Conservation (phyloP, 768 basidiomycete species). For the Xanthoconium purpureum region DNA sequence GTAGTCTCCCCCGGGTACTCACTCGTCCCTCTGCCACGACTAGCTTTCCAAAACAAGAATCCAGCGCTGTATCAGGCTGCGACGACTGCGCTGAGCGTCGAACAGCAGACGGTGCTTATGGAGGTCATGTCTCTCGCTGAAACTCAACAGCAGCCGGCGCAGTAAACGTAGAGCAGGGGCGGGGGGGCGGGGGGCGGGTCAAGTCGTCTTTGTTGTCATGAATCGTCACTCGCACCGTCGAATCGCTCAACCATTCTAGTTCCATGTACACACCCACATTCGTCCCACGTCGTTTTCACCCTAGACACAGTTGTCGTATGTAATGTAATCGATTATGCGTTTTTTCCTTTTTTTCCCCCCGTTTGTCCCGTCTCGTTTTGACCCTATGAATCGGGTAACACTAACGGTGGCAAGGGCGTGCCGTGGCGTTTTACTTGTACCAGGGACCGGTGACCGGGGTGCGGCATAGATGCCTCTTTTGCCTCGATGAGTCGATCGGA, state of each 20-base stretch:
- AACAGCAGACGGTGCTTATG: slow-evolving; percentile 80
- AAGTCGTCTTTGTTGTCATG: no score
- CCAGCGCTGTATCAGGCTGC: slow-evolving; percentile 61
- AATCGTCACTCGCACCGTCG: no score
- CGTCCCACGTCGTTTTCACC: no score
- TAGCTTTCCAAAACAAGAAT: slow-evolving; percentile 73
- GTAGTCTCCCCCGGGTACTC: neutral
- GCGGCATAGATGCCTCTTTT: neutral
- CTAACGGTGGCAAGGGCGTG: no score
- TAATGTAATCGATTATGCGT: no score
- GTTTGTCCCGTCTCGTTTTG: no score
- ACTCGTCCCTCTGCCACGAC: neutral
- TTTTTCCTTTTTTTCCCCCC: neutral
- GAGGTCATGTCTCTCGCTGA: slow-evolving; percentile 79
- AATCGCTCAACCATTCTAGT: no score
- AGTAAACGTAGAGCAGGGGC: neutral
- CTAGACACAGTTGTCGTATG: no score
- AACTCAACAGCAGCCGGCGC: slow-evolving; percentile 14
- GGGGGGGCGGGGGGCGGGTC: neutral
- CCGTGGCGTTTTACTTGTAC: no score
- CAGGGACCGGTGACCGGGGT: no score
- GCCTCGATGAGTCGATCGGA: neutral
- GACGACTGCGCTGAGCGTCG: slow-evolving; percentile 67
- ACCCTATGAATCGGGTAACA: neutral
- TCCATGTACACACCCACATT: no score